A percentile compares a stretch with the other conserved stretches of the same genome.
Evolutionary conservation across 306 rosid species (phyloP).

Genomic region (Malus fusca): DNA sequence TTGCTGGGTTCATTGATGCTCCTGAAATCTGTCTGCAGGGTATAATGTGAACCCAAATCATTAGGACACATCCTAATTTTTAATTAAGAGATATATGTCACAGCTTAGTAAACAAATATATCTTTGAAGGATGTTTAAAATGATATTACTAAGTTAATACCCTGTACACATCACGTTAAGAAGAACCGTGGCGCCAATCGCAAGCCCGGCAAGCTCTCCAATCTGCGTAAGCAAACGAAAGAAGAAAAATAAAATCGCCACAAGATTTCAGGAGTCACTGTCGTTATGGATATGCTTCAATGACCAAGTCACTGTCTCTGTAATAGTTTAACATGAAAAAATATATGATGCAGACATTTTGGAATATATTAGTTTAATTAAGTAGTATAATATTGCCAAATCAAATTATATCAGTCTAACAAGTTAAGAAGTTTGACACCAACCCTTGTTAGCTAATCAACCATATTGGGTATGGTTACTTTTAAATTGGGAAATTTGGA

Average conservation of each 20-base stretch:
- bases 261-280: neutral
- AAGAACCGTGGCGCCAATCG: conserved; percentile 68
- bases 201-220: conserved; percentile 87
- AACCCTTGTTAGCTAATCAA: neutral
- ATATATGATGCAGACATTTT: neutral
- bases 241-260: neutral
- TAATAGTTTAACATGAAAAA: neutral
- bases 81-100: neutral
- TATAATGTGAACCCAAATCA: neutral
- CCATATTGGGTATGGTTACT: neutral
- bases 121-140: neutral
- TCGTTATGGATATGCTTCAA: neutral
- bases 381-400: neutral
- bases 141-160: conserved; percentile 21
- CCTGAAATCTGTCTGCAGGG: conserved; percentile 64
- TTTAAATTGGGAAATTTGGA: neutral
- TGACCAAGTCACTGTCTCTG: neutral
- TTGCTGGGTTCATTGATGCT: conserved; percentile 90
- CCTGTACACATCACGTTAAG: conserved; percentile 72
- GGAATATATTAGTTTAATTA: neutral
- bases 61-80: neutral
- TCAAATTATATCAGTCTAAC: neutral
- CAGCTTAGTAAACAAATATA: neutral
- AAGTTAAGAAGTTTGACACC: conserved; percentile 3
- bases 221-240: conserved; percentile 30